A percentile compares a stretch with the other conserved stretches of the same genome.
phyloP scores from a whole-genome alignment of 345 rosid species.

The Punica granatum region DNA sequence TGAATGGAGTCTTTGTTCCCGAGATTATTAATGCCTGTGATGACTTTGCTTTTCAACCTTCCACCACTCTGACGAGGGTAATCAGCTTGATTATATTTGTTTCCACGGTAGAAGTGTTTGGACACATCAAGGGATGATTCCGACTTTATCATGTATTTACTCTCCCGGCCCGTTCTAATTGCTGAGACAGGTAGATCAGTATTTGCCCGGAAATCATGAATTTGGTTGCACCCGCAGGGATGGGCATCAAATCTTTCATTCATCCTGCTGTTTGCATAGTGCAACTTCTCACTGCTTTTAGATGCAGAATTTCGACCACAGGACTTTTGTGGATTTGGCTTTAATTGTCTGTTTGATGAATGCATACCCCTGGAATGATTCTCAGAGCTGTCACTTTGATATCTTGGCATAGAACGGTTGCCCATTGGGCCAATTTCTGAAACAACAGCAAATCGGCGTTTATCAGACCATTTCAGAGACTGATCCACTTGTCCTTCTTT shows the following conservation, averaged over 20 bases:
- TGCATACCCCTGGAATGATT: constrained; percentile 41
- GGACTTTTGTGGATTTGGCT: constrained; percentile 41
- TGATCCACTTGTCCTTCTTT: constrained; percentile 48
- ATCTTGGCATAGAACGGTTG: constrained; percentile 47
- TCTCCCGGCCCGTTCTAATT: constrained; percentile 40
- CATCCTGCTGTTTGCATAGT: constrained; percentile 32
- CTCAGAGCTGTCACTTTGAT: constrained; percentile 41
- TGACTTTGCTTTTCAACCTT: constrained; percentile 46
- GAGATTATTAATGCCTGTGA: constrained; percentile 22
- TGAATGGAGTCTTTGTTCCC: constrained; percentile 35
- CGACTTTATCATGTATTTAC: constrained; percentile 38
- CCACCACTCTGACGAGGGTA: constrained; percentile 40
- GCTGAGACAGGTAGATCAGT: constrained; percentile 45
- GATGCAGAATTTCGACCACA: constrained; percentile 35
- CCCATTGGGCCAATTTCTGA: constrained; percentile 38
- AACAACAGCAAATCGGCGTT: constrained; percentile 33
- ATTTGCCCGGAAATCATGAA: constrained; percentile 47
- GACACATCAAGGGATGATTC: constrained; percentile 51
- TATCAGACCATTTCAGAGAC: constrained; percentile 55
- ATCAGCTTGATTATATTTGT: constrained; percentile 46
- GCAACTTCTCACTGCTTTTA: constrained; percentile 54
- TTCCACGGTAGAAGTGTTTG: constrained; percentile 46
- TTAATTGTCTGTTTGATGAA: constrained; percentile 44
- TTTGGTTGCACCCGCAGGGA: constrained; percentile 59
- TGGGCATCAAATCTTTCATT: constrained; percentile 52